Conservation (phyloP, 495 filamentous ascomycete species). For the Hamigera avellanea region DNA sequence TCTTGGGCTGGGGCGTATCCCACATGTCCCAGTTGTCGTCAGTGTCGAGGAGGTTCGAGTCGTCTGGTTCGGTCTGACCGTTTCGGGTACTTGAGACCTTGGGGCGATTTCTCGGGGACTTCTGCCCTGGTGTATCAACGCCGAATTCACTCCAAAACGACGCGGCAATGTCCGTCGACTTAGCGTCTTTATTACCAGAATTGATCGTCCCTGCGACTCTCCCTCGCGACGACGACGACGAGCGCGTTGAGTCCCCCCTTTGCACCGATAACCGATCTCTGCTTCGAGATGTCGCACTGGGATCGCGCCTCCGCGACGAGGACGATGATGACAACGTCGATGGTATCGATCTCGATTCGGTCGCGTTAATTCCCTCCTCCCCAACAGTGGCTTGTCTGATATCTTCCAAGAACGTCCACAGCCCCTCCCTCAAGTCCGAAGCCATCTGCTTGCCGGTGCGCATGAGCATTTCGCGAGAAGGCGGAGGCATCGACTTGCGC, state of each 20-base stretch:
- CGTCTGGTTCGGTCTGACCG: conserved; percentile 20
- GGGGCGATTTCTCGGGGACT: conserved; percentile 19
- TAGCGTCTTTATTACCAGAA: conserved; percentile 40
- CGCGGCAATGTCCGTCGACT: conserved; percentile 31
- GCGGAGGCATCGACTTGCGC: conserved; percentile 31
- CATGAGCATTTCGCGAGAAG: conserved; percentile 44
- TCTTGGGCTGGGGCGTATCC: conserved; percentile 45
- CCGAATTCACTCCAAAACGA: conserved; percentile 45
- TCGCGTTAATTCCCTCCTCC: conserved; percentile 67
- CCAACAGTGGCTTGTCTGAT: conserved; percentile 89
- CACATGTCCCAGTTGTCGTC: conserved; percentile 66
- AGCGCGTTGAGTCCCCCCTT: conserved; percentile 19
- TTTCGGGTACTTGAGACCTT: conserved; percentile 21
- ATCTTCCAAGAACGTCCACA: conserved; percentile 97
- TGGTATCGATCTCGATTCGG: conserved; percentile 28
- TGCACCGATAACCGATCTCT: conserved; percentile 28
- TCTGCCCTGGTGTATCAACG: conserved; percentile 40
- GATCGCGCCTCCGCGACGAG: conserved; percentile 22
- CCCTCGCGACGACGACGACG: conserved; percentile 21
- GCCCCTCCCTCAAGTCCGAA: conserved; percentile 73
- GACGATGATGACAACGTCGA: conserved; percentile 9
- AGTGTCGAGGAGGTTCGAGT: conserved; percentile 34
- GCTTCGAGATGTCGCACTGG: conserved; percentile 24
- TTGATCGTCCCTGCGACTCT: conserved; percentile 21
- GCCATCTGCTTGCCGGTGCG: conserved; percentile 77